Base-by-base conservation (phyloP, 495 filamentous ascomycete species). In the Hyaloscypha hepaticicola region DNA sequence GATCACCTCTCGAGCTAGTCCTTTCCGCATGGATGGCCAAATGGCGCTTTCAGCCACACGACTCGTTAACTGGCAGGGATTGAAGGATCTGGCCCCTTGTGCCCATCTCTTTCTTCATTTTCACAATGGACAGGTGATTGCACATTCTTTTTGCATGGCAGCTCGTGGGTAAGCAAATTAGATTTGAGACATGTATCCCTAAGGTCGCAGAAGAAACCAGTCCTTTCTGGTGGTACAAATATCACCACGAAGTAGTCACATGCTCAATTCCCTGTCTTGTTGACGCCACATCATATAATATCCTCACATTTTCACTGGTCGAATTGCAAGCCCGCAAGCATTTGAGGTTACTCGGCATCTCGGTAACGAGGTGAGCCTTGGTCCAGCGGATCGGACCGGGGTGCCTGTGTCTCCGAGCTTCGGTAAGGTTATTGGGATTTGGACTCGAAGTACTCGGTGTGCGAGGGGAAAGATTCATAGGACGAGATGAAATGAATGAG, bases 301-400 rank as follows among this genome's bases (percentile, higher is more conserved):
- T n/a, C n/a, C n/a, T n/a, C n/a, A n/a, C n/a, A n/a, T n/a, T n/a
- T n/a, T n/a, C n/a, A n/a, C n/a, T n/a, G n/a, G n/a, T n/a, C n/a
- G n/a, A n/a, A n/a, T n/a, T n/a, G n/a, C n/a, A n/a, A n/a, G n/a
- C n/a, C n/a, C n/a, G n/a, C n/a, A n/a, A n/a, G n/a, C n/a, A n/a
- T n/a, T n/a, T n/a, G n/a, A 41, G 41, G 51, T 45, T 56, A 64
- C 61, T 64, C 61, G 61, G 61, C 61, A 64, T 58, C 61, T 64
- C 61, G 61, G 61, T 64, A 64, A 58, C 50, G 5, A 12, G 11
- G 48, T 16, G 9, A 6, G 48, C 16, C 16, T 21, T 24, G 22
- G 48, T 0, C 50, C 25, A 25, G 8, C 50, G 50, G 50, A 8
- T 25, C 50, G 50, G n/a, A 53, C 50, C 50, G 50, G 25, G 50